These are phyloP conservation scores for Coemansia brasiliensis DNA, from an alignment of 192 early-diverging fungal species.

Conservation along the genomic window DNA sequence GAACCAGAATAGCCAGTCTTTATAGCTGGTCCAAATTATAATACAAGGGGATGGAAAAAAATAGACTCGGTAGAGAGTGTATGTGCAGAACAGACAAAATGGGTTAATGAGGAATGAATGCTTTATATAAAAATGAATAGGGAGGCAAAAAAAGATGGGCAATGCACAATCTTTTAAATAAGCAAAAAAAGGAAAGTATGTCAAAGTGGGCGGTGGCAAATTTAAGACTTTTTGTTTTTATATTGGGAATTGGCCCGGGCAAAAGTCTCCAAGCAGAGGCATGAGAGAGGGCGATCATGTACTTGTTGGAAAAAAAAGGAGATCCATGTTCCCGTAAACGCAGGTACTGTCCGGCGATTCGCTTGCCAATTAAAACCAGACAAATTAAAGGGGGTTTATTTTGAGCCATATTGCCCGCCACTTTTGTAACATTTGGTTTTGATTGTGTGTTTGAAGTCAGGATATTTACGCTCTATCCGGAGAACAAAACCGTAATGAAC, in stretches of 20 bases:
- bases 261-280: background rate
- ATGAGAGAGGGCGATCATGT: background rate
- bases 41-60: background rate
- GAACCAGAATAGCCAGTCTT: no score
- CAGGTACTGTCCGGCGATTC: no score
- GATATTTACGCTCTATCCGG: background rate
- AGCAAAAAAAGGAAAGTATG: no score
- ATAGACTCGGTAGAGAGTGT: background rate
- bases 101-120: background rate
- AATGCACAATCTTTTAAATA: background rate
- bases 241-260: conserved; percentile 1
- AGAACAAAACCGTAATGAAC: background rate
- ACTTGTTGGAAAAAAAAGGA: background rate
- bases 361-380: no score
- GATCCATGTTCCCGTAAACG: no score
- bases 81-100: background rate
- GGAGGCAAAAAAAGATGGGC: background rate
- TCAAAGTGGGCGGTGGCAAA: no score
- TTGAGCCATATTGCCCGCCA: no score
- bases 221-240: no score
- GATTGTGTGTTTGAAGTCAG: conserved; percentile 1
- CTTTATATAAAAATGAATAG: background rate
- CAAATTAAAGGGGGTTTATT: no score
- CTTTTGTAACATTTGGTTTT: background rate
- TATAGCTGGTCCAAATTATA: no score